These are phyloP conservation scores for Boletus albobrunnescens DNA, from an alignment of 1,284 basidiomycete species.

Conservation along the genomic window DNA sequence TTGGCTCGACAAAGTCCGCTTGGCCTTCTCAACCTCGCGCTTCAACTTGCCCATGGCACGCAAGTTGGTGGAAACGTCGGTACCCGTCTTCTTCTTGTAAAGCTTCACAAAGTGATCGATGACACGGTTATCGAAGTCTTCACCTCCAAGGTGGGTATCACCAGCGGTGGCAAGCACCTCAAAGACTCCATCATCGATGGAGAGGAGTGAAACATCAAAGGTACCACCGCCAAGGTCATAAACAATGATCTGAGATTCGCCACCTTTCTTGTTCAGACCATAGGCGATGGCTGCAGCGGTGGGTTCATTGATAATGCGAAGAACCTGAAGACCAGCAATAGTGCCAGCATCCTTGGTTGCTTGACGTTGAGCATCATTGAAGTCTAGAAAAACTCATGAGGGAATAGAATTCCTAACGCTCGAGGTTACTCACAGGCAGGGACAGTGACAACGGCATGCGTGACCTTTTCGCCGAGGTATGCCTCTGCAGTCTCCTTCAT, in stretches of 20 bases:
- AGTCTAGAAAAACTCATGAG: too few relatives aligned
- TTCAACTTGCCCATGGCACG: slow-evolving; percentile 98
- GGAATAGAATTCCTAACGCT: too few relatives aligned
- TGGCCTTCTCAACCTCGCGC: slow-evolving; percentile 98
- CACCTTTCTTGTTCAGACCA: slow-evolving; percentile 89
- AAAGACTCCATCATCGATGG: slow-evolving; percentile 98
- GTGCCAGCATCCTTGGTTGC: slow-evolving; percentile 93
- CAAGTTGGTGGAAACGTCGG: slow-evolving; percentile 86
- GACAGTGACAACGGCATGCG: slow-evolving; percentile 90
- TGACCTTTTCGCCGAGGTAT: slow-evolving; percentile 83
- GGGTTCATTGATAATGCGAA: slow-evolving; percentile 96
- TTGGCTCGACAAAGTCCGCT: slow-evolving; percentile 92
- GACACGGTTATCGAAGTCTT: slow-evolving; percentile 98
- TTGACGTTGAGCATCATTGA: slow-evolving; percentile 96
- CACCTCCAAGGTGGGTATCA: slow-evolving; percentile 98
- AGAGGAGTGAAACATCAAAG: slow-evolving; percentile 97
- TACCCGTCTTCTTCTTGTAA: slow-evolving; percentile 96
- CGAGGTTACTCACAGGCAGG: too few relatives aligned
- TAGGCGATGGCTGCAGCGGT: slow-evolving; percentile 95
- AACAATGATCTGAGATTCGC: slow-evolving; percentile 92
- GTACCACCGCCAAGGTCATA: slow-evolving; percentile 99
- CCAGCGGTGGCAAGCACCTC: slow-evolving; percentile 99
- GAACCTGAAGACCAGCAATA: slow-evolving; percentile 87
- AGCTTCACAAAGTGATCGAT: slow-evolving; percentile 99
- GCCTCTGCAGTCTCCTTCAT: slow-evolving; percentile 99